A percentile compares a stretch with the other conserved stretches of the same genome.
Evolutionary conservation across 1,284 basidiomycete species (phyloP).

Genomic region (Cystobasidiaceae sp.): DNA sequence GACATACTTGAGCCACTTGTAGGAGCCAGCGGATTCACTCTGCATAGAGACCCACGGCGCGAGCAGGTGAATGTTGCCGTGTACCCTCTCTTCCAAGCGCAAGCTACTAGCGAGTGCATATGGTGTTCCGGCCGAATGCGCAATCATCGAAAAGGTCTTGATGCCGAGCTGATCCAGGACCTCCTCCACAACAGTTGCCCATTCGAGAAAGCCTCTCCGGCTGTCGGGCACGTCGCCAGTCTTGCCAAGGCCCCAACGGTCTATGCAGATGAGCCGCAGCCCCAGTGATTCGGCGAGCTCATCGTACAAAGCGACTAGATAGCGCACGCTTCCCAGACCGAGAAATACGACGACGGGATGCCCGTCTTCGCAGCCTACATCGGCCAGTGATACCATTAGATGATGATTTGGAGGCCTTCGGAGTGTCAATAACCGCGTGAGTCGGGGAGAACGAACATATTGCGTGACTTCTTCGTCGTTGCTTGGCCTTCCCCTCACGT

Average conservation of each 20-base stretch:
- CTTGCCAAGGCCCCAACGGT: slow-evolving; percentile 91
- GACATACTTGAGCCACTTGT: slow-evolving; percentile 95
- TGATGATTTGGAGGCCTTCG: slow-evolving; percentile 68
- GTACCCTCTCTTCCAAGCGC: slow-evolving; percentile 59
- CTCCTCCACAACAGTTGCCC: slow-evolving; percentile 84
- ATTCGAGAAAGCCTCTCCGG: slow-evolving; percentile 72
- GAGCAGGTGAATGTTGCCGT: slow-evolving; percentile 78
- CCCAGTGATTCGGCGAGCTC: slow-evolving; percentile 86
- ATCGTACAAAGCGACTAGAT: slow-evolving; percentile 90
- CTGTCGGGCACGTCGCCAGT: slow-evolving; percentile 65
- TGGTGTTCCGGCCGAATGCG: slow-evolving; percentile 93
- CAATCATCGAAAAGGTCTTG: slow-evolving; percentile 77
- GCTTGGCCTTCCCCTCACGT: background rate
- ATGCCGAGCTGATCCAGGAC: slow-evolving; percentile 76
- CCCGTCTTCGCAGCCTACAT: slow-evolving; percentile 75
- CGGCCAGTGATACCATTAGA: slow-evolving; percentile 78
- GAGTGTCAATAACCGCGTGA: slow-evolving; percentile 76
- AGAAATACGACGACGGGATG: slow-evolving; percentile 85
- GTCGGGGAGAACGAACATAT: slow-evolving; percentile 72
- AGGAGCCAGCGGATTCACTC: slow-evolving; percentile 49
- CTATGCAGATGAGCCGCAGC: slow-evolving; percentile 85
- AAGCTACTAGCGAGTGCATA: slow-evolving; percentile 82
- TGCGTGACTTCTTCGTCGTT: slow-evolving; percentile 42
- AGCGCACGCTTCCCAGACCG: slow-evolving; percentile 86
- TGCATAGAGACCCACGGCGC: slow-evolving; percentile 77